Evolutionary conservation across 2,329 filamentous ascomycete species (phyloP).

Genomic region (Ceratocystis cubensis): DNA sequence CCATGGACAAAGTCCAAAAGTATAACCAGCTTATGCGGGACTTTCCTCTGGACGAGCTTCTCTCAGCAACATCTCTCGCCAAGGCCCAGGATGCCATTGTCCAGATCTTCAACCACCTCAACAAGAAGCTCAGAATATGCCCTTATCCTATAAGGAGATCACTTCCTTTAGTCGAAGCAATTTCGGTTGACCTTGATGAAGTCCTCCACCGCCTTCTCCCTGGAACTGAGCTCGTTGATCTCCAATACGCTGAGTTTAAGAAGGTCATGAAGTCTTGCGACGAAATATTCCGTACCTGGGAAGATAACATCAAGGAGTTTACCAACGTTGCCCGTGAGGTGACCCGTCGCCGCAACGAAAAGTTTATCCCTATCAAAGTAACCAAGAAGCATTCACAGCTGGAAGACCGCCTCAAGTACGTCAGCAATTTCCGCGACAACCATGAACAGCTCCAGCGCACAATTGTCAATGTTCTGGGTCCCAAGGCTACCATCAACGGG

Average conservation of each 20-base stretch:
- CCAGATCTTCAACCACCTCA: slow-evolving; percentile 85
- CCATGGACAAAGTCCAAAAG: slow-evolving; percentile 90
- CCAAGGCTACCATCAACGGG: slow-evolving; percentile 46
- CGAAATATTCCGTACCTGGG: slow-evolving; percentile 82
- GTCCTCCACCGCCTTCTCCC: slow-evolving; percentile 76
- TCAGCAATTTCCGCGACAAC: slow-evolving; percentile 87
- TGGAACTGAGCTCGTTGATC: slow-evolving; percentile 76
- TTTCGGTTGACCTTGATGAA: slow-evolving; percentile 82
- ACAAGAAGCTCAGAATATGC: slow-evolving; percentile 94
- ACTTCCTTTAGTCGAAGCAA: slow-evolving; percentile 87
- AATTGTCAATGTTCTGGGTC: slow-evolving; percentile 90
- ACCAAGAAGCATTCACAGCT: slow-evolving; percentile 74
- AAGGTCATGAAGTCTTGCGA: slow-evolving; percentile 72
- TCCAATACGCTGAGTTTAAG: slow-evolving; percentile 84
- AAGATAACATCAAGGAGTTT: slow-evolving; percentile 93
- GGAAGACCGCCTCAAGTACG: slow-evolving; percentile 83
- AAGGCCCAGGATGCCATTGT: slow-evolving; percentile 83
- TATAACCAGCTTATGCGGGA: slow-evolving; percentile 99
- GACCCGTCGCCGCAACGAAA: slow-evolving; percentile 83
- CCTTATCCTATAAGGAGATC: slow-evolving; percentile 89
- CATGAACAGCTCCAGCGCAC: slow-evolving; percentile 95
- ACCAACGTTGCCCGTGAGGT: slow-evolving; percentile 95
- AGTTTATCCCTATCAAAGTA: slow-evolving; percentile 98
- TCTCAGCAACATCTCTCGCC: slow-evolving; percentile 77
- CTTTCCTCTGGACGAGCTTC: slow-evolving; percentile 86